These are phyloP conservation scores for Nepenthes alata DNA, from an alignment of 179 eudicot genomes.

Conservation along the genomic window DNA sequence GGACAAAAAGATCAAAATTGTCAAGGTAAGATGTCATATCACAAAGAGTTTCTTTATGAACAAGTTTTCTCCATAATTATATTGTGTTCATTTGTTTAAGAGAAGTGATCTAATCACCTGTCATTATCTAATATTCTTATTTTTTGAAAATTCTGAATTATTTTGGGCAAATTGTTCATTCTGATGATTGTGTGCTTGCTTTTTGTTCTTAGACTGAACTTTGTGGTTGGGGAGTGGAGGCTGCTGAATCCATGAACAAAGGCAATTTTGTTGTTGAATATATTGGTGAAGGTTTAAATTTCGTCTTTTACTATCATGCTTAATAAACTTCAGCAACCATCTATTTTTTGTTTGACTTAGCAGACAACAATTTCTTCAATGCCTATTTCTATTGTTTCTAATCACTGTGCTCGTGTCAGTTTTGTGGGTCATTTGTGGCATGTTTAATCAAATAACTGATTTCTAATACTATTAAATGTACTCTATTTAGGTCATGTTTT, in stretches of 20 bases:
- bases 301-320: neutral
- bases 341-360: no score
- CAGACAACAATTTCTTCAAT: no score
- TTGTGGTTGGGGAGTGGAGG: slow-evolving; percentile 97
- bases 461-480: neutral
- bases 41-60: neutral
- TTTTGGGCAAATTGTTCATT: neutral
- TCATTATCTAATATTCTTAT: neutral
- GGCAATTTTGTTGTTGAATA: slow-evolving; percentile 86
- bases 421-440: no score
- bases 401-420: no score
- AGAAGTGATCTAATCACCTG: no score
- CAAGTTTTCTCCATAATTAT: neutral
- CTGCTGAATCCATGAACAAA: slow-evolving; percentile 60
- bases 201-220: slow-evolving; percentile 46
- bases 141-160: neutral
- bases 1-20: slow-evolving; percentile 62
- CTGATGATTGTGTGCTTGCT: slow-evolving; percentile 5
- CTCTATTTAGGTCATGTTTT: neutral
- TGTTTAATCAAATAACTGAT: no score
- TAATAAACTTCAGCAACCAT: no score
- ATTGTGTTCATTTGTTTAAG: no score
- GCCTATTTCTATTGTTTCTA: no score
- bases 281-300: slow-evolving; percentile 74
- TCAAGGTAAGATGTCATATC: slow-evolving; percentile 36